phyloP scores from a whole-genome alignment of 495 filamentous ascomycete species.

The Hyaloscypha variabilis region DNA sequence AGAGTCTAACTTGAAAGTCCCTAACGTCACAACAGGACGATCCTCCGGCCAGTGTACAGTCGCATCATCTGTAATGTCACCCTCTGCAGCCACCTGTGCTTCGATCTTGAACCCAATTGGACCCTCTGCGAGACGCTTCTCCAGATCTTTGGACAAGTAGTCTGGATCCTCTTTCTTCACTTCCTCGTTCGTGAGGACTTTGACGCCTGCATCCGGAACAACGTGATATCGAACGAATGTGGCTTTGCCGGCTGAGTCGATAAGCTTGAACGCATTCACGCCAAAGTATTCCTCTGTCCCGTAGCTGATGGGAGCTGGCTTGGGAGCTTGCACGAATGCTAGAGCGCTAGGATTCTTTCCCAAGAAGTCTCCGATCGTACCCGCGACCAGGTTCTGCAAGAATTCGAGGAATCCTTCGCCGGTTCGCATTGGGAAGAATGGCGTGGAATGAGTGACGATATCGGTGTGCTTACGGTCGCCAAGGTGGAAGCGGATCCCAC shows the following conservation, averaged over 20 bases:
- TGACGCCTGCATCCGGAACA: constrained; percentile 40
- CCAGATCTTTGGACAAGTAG: constrained; percentile 48
- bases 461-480: constrained; percentile 54
- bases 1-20: constrained; percentile 45
- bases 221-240: constrained; percentile 50
- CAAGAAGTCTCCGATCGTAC: constrained; percentile 41
- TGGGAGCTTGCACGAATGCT: constrained; percentile 47
- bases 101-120: constrained; percentile 46
- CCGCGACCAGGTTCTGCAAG: constrained; percentile 39
- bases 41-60: constrained; percentile 54
- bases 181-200: constrained; percentile 38
- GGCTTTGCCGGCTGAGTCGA: constrained; percentile 41
- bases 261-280: constrained; percentile 54
- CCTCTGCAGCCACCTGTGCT: constrained; percentile 52
- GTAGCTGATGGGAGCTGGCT: constrained; percentile 50
- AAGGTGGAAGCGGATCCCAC: constrained; percentile 52
- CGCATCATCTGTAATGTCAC: constrained; percentile 50
- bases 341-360: constrained; percentile 44
- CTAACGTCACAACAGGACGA: constrained; percentile 50
- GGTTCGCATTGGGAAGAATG: constrained; percentile 49
- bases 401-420: constrained; percentile 52
- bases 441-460: constrained; percentile 52
- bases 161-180: constrained; percentile 36
- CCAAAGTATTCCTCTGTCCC: constrained; percentile 46
- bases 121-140: constrained; percentile 31